A percentile compares a stretch with the other conserved stretches of the same genome.
phyloP scores from a whole-genome alignment of 305 asterid species.

The Fraxinus latifolia region DNA sequence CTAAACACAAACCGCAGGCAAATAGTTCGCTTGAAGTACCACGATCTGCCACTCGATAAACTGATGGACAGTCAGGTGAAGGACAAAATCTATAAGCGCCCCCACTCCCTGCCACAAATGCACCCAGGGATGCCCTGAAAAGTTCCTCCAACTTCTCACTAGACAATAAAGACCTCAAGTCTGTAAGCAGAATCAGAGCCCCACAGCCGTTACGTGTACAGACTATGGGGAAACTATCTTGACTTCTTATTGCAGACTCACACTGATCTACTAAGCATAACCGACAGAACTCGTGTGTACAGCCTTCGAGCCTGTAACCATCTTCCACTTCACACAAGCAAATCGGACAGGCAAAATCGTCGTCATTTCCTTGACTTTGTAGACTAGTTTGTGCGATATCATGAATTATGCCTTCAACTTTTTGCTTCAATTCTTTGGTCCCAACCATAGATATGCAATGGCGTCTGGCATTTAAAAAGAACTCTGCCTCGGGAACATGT shows the following conservation, averaged over 20 bases:
- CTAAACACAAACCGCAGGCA: slow-evolving; percentile 65
- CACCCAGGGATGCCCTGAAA: slow-evolving; percentile 66
- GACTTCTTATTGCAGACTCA: slow-evolving; percentile 60
- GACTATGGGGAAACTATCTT: slow-evolving; percentile 60
- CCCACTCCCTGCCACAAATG: slow-evolving; percentile 65
- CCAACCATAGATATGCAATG: slow-evolving; percentile 61
- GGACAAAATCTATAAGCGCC: slow-evolving; percentile 76
- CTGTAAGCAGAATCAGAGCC: slow-evolving; percentile 47
- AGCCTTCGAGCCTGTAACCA: slow-evolving; percentile 58
- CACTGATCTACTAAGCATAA: slow-evolving; percentile 79
- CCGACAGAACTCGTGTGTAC: slow-evolving; percentile 70
- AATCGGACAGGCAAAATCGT: slow-evolving; percentile 54
- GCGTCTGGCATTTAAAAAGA: slow-evolving; percentile 47
- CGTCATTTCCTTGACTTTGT: slow-evolving; percentile 24
- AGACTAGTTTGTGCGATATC: slow-evolving; percentile 41
- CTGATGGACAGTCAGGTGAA: slow-evolving; percentile 88
- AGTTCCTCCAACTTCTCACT: slow-evolving; percentile 73
- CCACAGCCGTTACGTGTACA: slow-evolving; percentile 57
- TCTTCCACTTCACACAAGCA: slow-evolving; percentile 79
- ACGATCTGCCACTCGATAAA: slow-evolving; percentile 49
- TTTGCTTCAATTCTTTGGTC: slow-evolving; percentile 59
- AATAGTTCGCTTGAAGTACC: slow-evolving; percentile 32
- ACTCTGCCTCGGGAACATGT: slow-evolving; percentile 58
- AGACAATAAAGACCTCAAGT: slow-evolving; percentile 52
- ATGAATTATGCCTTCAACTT: slow-evolving; percentile 48